A percentile compares a stretch with the other conserved stretches of the same genome.
Evolutionary conservation across 2,329 filamentous ascomycete species (phyloP).

Genomic region (Colletotrichum sansevieriae): DNA sequence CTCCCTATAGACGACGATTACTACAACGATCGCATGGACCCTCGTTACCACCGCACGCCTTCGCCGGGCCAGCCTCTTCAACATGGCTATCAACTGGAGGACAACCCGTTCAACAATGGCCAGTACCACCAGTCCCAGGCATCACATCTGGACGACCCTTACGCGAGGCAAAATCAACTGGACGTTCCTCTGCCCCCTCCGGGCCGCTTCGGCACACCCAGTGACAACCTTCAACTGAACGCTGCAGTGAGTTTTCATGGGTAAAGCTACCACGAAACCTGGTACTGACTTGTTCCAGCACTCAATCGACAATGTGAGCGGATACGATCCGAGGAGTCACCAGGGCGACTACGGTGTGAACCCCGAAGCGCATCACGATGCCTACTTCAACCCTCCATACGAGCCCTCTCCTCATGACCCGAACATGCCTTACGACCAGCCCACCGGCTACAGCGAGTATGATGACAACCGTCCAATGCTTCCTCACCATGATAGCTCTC

Average conservation of each 20-base stretch:
- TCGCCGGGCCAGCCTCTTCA: conserved; percentile 82
- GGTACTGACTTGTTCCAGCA: conserved; percentile 53
- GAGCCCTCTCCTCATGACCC: conserved; percentile 74
- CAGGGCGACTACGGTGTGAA: conserved; percentile 80
- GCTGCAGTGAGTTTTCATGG: conserved; percentile 75
- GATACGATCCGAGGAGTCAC: conserved; percentile 58
- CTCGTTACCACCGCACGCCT: conserved; percentile 72
- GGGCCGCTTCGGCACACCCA: conserved; percentile 65
- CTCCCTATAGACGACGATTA: conserved; percentile 67
- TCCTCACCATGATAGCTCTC: conserved; percentile 67
- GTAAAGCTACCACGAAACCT: background rate
- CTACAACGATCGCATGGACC: conserved; percentile 72
- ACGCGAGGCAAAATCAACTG: conserved; percentile 61
- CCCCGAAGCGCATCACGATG: conserved; percentile 88
- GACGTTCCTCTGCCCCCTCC: conserved; percentile 45
- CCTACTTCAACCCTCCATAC: conserved; percentile 88
- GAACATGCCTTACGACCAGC: conserved; percentile 65
- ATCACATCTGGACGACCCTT: conserved; percentile 75
- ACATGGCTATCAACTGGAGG: conserved; percentile 85
- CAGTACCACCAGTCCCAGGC: conserved; percentile 52
- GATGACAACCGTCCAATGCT: conserved; percentile 84
- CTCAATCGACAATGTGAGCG: conserved; percentile 64
- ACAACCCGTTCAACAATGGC: conserved; percentile 73
- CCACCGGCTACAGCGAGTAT: conserved; percentile 60
- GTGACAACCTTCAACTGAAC: conserved; percentile 85